Evolutionary conservation across 2,329 filamentous ascomycete genomes (phyloP).

Genomic region (Tolypocladium paradoxum): DNA sequence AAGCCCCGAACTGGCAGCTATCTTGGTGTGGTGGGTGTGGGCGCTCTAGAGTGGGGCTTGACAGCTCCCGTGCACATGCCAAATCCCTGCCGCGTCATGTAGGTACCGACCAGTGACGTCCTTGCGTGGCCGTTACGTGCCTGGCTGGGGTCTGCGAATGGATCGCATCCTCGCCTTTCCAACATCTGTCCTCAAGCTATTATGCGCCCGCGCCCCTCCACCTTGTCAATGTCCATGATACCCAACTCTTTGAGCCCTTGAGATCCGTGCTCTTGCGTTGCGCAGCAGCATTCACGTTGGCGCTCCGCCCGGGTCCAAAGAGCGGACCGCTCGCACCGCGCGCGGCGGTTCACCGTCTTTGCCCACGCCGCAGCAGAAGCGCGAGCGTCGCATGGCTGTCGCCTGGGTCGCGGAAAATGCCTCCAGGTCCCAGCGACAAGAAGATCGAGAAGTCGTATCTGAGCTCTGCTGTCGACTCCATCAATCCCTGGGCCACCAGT

Average conservation of each 20-base stretch:
- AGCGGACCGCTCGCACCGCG: not conserved
- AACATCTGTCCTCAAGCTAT: not conserved
- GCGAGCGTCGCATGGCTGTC: slow-evolving; percentile 8
- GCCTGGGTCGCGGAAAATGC: slow-evolving; percentile 20
- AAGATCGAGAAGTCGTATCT: slow-evolving; percentile 50
- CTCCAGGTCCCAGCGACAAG: slow-evolving; percentile 29
- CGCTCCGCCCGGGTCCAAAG: slow-evolving; percentile 1
- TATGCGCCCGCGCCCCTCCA: not conserved
- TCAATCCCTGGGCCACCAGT: slow-evolving; percentile 47
- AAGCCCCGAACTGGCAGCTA: no score
- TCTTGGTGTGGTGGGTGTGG: not conserved
- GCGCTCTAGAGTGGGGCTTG: not conserved
- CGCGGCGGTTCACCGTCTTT: not conserved
- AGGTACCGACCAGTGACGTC: not conserved
- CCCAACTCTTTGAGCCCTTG: not conserved
- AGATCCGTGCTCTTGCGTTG: not conserved
- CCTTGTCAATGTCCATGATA: not conserved
- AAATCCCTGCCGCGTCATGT: not conserved
- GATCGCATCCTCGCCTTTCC: not conserved
- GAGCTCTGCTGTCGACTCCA: slow-evolving; percentile 49
- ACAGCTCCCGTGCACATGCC: not conserved
- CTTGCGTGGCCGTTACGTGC: no score
- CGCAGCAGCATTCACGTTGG: slow-evolving; percentile 3
- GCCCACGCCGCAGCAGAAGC: not conserved
- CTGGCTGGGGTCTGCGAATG: not conserved